phyloP scores from a whole-genome alignment of 495 filamentous ascomycete genomes.

The Annulohypoxylon moriforme region DNA sequence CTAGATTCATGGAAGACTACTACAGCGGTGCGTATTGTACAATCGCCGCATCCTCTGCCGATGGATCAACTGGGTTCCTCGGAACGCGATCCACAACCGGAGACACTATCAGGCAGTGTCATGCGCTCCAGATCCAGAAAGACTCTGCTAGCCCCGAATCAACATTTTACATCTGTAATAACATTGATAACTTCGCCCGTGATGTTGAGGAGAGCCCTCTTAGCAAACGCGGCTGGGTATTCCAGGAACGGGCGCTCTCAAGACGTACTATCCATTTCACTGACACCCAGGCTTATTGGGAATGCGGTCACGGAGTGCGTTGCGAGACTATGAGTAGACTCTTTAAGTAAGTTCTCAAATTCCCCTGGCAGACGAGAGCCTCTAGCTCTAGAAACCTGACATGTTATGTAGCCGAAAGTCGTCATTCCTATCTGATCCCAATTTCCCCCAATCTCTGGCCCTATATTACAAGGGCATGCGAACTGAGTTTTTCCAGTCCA shows the following conservation, averaged over 20 bases:
- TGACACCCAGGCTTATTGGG: not conserved
- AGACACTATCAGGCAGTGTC: not conserved
- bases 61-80: too few relatives aligned
- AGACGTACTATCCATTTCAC: slow-evolving; percentile 1
- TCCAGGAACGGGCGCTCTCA: not conserved
- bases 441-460: not conserved
- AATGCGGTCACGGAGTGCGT: not conserved
- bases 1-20: not conserved
- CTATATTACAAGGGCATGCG: not conserved
- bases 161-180: not conserved
- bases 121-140: not conserved
- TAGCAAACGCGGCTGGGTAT: slow-evolving; percentile 1
- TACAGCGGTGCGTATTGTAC: slow-evolving; percentile 1
- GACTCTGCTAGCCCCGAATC: too few relatives aligned
- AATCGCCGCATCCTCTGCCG: not conserved
- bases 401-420: not conserved
- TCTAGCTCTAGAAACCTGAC: too few relatives aligned
- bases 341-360: not conserved
- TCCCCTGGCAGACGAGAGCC: not conserved
- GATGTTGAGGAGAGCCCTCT: not conserved
- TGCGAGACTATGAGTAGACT: not conserved
- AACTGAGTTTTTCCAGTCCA: not conserved
- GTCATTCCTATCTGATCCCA: not conserved
- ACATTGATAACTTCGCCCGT: not conserved
- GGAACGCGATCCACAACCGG: too few relatives aligned